These are phyloP conservation scores for Sporothrix inflata DNA, from an alignment of 2,329 filamentous ascomycete genomes.

Conservation along the genomic window DNA sequence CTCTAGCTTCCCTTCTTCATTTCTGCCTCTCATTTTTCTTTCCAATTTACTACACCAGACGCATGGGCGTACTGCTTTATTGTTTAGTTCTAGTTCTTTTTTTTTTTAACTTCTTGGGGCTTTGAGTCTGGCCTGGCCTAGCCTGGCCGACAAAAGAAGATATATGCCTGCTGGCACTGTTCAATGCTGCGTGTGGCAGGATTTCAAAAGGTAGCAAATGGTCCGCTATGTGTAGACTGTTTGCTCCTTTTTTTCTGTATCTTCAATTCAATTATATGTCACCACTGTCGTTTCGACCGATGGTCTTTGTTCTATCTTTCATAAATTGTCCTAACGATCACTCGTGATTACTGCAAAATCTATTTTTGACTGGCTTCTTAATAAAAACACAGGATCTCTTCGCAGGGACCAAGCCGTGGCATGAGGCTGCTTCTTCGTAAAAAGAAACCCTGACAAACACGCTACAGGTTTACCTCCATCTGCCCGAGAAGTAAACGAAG, in stretches of 20 bases:
- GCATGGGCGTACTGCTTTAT: slow-evolving; percentile 22
- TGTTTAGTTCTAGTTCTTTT: slow-evolving; percentile 18
- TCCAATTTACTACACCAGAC: not conserved
- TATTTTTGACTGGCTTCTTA: not conserved
- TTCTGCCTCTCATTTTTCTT: not conserved
- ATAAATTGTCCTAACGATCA: not conserved
- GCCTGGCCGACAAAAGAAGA: not conserved
- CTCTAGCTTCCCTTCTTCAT: not conserved
- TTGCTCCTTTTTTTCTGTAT: not conserved
- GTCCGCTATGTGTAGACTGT: not conserved
- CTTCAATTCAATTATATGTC: not conserved
- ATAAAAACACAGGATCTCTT: not conserved
- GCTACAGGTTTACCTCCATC: too few relatives aligned
- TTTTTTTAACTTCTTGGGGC: not conserved
- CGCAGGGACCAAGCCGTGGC: not conserved
- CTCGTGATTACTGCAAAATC: not conserved
- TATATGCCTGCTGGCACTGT: not conserved
- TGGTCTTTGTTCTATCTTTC: not conserved
- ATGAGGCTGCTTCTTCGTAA: not conserved
- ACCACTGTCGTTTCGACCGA: not conserved
- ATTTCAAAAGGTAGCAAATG: not conserved
- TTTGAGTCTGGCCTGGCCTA: not conserved
- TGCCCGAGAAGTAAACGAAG: not conserved
- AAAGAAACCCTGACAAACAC: too few relatives aligned
- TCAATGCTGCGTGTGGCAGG: not conserved